These are phyloP conservation scores for Coleophoma eucalyptorum DNA, from an alignment of 2,329 filamentous ascomycete species.

Conservation along the genomic window DNA sequence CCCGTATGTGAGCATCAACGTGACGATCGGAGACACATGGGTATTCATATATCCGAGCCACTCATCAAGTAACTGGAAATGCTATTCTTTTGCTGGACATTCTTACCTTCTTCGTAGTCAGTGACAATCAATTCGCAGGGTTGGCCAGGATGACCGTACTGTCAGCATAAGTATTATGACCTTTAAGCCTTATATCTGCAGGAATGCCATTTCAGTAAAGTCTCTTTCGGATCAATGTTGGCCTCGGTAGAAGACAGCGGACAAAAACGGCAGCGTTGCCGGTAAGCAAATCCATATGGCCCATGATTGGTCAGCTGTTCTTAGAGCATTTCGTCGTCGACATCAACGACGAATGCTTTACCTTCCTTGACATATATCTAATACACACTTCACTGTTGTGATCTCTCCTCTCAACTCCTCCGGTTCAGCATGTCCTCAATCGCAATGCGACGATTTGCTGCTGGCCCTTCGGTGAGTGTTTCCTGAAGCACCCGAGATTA, in stretches of 20 bases:
- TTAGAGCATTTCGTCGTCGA: conserved; percentile 1
- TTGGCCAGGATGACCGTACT: too few relatives aligned
- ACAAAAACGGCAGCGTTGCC: conserved; percentile 1
- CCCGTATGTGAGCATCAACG: too few relatives aligned
- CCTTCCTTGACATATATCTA: not conserved
- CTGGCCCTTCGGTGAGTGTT: conserved; percentile 50
- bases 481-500: not conserved
- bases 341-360: not conserved
- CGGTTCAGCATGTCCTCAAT: conserved; percentile 56
- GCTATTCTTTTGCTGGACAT: too few relatives aligned
- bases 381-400: conserved; percentile 1
- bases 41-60: too few relatives aligned
- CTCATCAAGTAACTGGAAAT: too few relatives aligned
- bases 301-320: conserved; percentile 10
- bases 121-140: too few relatives aligned
- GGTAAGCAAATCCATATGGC: conserved; percentile 55
- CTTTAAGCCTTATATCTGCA: too few relatives aligned
- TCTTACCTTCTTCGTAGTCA: too few relatives aligned
- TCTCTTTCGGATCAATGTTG: not conserved
- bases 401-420: conserved; percentile 7
- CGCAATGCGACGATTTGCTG: conserved; percentile 57
- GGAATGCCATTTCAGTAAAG: too few relatives aligned
- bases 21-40: too few relatives aligned
- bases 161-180: too few relatives aligned
- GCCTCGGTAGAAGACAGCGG: not conserved